A percentile compares a stretch with the other conserved stretches of the same genome.
These are phyloP conservation scores for Aegilops longissima DNA, from an alignment of 176 grass and related monocot species.

Conservation along the genomic window DNA sequence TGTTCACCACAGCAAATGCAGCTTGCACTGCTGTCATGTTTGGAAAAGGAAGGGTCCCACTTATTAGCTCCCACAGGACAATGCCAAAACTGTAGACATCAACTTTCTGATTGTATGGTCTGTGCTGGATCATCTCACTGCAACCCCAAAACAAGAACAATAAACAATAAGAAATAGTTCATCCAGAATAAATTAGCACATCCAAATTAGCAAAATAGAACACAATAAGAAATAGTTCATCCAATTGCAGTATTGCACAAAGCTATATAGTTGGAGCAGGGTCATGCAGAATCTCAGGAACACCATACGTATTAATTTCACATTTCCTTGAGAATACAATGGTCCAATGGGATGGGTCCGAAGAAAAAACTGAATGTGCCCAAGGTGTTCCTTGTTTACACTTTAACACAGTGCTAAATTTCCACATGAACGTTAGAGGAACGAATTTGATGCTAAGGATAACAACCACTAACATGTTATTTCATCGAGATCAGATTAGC, in stretches of 20 bases:
- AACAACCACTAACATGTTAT: background rate
- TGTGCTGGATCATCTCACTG: slow-evolving; percentile 70
- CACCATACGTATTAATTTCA: background rate
- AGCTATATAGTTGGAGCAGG: background rate
- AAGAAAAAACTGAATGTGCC: background rate
- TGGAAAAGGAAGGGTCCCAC: slow-evolving; percentile 44
- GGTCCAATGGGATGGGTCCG: background rate
- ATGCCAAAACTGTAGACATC: slow-evolving; percentile 70
- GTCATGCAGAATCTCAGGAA: background rate
- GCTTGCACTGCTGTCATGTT: slow-evolving; percentile 65
- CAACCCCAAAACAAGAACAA: background rate
- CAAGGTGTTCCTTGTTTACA: background rate
- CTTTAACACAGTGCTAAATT: background rate
- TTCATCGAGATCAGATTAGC: background rate
- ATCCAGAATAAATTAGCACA: slow-evolving; percentile 13
- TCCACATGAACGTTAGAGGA: background rate
- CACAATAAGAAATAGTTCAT: background rate
- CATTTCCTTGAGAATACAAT: background rate
- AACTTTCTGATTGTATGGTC: slow-evolving; percentile 63
- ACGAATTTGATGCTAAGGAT: background rate
- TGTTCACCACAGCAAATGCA: slow-evolving; percentile 65
- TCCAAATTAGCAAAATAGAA: background rate
- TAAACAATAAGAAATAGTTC: background rate
- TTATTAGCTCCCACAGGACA: slow-evolving; percentile 60
- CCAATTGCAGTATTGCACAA: slow-evolving; percentile 9